These are phyloP conservation scores for Lathyrus aphaca DNA, from an alignment of 306 rosid species.

Conservation along the genomic window DNA sequence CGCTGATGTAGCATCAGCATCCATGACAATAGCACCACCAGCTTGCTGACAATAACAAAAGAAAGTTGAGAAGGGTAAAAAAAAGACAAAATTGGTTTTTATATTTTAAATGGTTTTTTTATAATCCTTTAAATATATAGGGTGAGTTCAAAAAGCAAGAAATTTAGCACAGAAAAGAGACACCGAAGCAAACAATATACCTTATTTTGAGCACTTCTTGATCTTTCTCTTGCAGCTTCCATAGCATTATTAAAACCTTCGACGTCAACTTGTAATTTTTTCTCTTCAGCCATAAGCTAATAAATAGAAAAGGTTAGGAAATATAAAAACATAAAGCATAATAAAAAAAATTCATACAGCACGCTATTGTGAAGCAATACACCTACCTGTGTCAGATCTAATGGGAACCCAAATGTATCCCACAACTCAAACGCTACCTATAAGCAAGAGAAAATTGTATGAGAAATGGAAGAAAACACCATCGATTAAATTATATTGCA, in stretches of 20 bases:
- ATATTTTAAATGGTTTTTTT: neutral
- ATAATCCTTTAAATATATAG: neutral
- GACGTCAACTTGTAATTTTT: conserved; percentile 76
- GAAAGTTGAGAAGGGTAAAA: conserved; percentile 12
- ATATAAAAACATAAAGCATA: conserved; percentile 13
- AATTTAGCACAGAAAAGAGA: conserved; percentile 24
- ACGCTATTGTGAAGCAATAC: conserved; percentile 29
- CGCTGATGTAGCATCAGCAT: conserved; percentile 89
- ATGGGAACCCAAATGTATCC: conserved; percentile 96
- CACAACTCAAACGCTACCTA: conserved; percentile 97
- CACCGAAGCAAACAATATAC: conserved; percentile 45
- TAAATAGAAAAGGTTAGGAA: conserved; percentile 35
- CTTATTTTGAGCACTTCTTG: conserved; percentile 92
- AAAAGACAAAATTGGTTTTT: conserved; percentile 19
- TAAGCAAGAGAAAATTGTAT: conserved; percentile 42
- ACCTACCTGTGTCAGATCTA: conserved; percentile 94
- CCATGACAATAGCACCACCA: conserved; percentile 88
- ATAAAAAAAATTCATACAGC: conserved; percentile 22
- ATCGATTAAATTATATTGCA: conserved; percentile 18
- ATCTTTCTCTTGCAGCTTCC: conserved; percentile 95
- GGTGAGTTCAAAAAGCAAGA: conserved; percentile 11
- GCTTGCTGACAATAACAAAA: conserved; percentile 70
- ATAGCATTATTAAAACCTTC: conserved; percentile 75
- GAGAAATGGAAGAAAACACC: conserved; percentile 34
- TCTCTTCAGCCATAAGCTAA: conserved; percentile 98